Base-by-base conservation (phyloP, 2,329 filamentous ascomycete genomes). In the Cladosporium sp. region DNA sequence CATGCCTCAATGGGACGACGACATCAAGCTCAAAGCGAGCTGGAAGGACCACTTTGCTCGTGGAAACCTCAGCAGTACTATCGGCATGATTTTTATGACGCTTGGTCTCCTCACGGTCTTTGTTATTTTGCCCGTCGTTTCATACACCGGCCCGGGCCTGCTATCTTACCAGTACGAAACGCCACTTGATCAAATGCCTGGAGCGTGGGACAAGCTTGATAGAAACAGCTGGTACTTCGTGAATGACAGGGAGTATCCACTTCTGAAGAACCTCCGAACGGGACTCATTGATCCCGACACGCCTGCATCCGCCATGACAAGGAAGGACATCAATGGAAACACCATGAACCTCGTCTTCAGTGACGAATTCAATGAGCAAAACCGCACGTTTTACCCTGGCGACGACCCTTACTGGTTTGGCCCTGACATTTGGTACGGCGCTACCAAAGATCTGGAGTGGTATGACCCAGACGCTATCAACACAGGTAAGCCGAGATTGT, bases 381-480 rank as follows among this genome's bases (percentile, higher is more conserved):
- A 83, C 14, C 77, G 85, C 45, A 85, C 83, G 3, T 88, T 88
- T 61, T 88, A 86, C 63, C 78, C 83, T 38, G 82, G 79, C 5
- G 85, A 88, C 61, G 85, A 88, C 63, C 77, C 85, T 0, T 88
- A 77, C 63, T 86, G 83, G 62, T 77, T 84, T 63, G 85, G 76
- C 19, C 77, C 86, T 34, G 83, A 87, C 65, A 72, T 86, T 43
- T 87, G 84, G 84, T 87, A 87, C 63, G 84, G 84, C 63, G 84
- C 84, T 51, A 87, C 84, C 1, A 73, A 79, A 66, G 84, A 87
- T 74, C 68, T 86, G 53, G 82, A 85, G 76, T 80, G 80, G 63
- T 66, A 66, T 50, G 64, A 66, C 61, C 65, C 65, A 9, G 65
- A 67, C 42, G 65, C 65, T 10, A 53, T 56, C 35, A 59, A 53